phyloP scores from a whole-genome alignment of 441 rosid species.

The Adansonia rubrostipa region DNA sequence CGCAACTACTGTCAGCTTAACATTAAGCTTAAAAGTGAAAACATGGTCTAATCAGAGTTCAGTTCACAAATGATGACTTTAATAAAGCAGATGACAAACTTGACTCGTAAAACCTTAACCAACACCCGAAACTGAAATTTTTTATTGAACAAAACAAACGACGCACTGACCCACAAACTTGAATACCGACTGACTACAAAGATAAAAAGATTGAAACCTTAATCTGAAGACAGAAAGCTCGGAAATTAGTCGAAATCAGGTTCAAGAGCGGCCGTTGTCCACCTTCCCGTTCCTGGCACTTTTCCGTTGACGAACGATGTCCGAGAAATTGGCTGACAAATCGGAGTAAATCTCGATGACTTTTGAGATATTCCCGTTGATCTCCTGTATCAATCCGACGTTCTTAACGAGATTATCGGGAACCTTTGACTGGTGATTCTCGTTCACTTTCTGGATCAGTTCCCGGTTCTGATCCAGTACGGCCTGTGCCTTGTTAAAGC shows the following conservation, averaged over 20 bases:
- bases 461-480: slow-evolving; percentile 66
- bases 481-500: slow-evolving; percentile 60
- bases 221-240: slow-evolving; percentile 6
- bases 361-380: slow-evolving; percentile 67
- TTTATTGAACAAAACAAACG: slow-evolving; percentile 10
- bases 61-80: slow-evolving; percentile 13
- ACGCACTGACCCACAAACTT: neutral
- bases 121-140: neutral
- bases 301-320: slow-evolving; percentile 33
- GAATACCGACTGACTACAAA: neutral
- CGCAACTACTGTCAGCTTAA: slow-evolving; percentile 2
- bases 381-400: slow-evolving; percentile 60
- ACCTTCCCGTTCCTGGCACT: slow-evolving; percentile 22
- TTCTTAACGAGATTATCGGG: slow-evolving; percentile 66
- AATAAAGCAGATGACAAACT: neutral
- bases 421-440: slow-evolving; percentile 62
- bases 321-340: slow-evolving; percentile 54
- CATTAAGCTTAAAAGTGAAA: slow-evolving; percentile 1
- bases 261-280: slow-evolving; percentile 27
- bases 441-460: slow-evolving; percentile 68
- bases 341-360: slow-evolving; percentile 65
- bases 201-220: neutral
- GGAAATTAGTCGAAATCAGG: slow-evolving; percentile 24
- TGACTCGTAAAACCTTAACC: slow-evolving; percentile 7
- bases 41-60: slow-evolving; percentile 14